Conservation (phyloP, 2,329 filamentous ascomycete species). For the Bipolaris victoriae region DNA sequence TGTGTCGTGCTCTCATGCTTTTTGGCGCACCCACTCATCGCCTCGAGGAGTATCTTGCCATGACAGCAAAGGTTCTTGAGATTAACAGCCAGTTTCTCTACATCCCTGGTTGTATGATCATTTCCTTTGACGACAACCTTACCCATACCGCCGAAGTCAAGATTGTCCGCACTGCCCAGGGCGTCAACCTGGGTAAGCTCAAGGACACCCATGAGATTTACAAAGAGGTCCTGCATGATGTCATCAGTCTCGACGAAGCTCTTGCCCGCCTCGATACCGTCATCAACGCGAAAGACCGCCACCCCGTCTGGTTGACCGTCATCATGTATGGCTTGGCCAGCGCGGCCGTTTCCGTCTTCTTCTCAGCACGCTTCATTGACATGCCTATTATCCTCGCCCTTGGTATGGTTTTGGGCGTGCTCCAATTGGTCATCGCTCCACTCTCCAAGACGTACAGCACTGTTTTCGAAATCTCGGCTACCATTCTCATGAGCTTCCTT, state of each 20-base stretch:
- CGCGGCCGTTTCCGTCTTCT: constrained; percentile 77
- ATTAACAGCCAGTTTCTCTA: constrained; percentile 90
- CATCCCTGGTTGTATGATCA: constrained; percentile 89
- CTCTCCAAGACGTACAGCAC: constrained; percentile 70
- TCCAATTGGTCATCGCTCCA: constrained; percentile 76
- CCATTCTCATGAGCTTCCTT: constrained; percentile 56
- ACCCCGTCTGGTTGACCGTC: constrained; percentile 57
- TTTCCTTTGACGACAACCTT: constrained; percentile 75
- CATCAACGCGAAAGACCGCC: constrained; percentile 63
- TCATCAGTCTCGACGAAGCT: constrained; percentile 72
- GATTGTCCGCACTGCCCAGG: constrained; percentile 71
- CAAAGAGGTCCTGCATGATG: constrained; percentile 78
- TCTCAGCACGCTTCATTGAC: constrained; percentile 76
- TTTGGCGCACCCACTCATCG: constrained; percentile 91
- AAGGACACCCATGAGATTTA: constrained; percentile 77
- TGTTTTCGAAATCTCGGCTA: constrained; percentile 56
- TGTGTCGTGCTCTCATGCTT: constrained; percentile 84
- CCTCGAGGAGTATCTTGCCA: constrained; percentile 86
- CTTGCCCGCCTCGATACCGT: constrained; percentile 68
- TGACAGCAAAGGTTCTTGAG: constrained; percentile 82
- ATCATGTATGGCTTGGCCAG: constrained; percentile 77
- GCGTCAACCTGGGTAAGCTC: constrained; percentile 74
- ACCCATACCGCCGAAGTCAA: constrained; percentile 79
- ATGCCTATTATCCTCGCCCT: constrained; percentile 77
- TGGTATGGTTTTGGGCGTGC: constrained; percentile 72